Percentiles rank a stretch among this genome's conserved stretches.
These are phyloP conservation scores for Cytospora paraplurivora DNA, from an alignment of 2,329 filamentous ascomycete species.

Conservation along the genomic window DNA sequence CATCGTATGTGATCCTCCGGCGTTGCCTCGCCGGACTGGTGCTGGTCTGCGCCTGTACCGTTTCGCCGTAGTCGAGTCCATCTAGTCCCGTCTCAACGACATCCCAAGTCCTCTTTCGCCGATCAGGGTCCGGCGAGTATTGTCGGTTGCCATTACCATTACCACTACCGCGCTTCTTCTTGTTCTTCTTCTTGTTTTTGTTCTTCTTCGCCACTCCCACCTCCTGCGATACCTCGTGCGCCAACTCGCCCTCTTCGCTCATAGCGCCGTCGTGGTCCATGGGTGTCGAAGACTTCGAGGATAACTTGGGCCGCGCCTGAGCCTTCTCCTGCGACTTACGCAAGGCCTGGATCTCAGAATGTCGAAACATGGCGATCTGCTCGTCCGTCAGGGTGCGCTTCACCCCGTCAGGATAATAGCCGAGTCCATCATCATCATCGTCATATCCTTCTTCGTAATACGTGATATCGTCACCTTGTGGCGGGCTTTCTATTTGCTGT, in stretches of 20 bases:
- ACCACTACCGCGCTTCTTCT: slow-evolving; percentile 44
- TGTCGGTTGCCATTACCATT: slow-evolving; percentile 43
- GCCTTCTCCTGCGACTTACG: slow-evolving; percentile 53
- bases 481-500: slow-evolving; percentile 32
- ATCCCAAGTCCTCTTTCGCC: slow-evolving; percentile 69
- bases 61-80: slow-evolving; percentile 61
- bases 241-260: slow-evolving; percentile 31
- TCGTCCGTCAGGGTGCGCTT: slow-evolving; percentile 90
- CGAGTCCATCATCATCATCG: slow-evolving; percentile 70
- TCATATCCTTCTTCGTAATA: slow-evolving; percentile 44
- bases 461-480: slow-evolving; percentile 38
- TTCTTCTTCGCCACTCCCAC: slow-evolving; percentile 38
- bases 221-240: slow-evolving; percentile 32
- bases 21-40: slow-evolving; percentile 41
- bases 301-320: slow-evolving; percentile 9
- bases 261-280: slow-evolving; percentile 17
- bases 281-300: slow-evolving; percentile 6
- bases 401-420: slow-evolving; percentile 82
- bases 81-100: slow-evolving; percentile 63
- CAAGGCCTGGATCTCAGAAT: slow-evolving; percentile 79
- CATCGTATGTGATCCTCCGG: slow-evolving; percentile 51
- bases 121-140: slow-evolving; percentile 57
- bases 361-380: slow-evolving; percentile 86
- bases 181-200: slow-evolving; percentile 34
- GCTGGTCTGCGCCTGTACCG: slow-evolving; percentile 33